Conservation (phyloP, 352 stramenopile species). For the Halophytophthora polymorphica region DNA sequence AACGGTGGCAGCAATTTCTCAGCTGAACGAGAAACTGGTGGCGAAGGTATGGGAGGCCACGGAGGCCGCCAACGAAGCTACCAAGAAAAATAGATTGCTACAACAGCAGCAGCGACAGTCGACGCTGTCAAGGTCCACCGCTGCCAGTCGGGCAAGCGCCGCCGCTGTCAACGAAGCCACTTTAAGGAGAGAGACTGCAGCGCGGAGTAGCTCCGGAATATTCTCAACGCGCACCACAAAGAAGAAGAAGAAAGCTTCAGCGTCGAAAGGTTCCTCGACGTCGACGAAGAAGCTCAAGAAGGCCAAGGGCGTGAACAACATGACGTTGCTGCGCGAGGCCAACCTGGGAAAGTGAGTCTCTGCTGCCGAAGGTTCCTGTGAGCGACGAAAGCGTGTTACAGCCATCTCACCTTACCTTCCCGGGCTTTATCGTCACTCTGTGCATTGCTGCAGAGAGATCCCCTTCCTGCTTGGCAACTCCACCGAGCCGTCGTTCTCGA, state of each 20-base stretch:
- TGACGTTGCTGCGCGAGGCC: conserved; percentile 55
- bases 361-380: not conserved
- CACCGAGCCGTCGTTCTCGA: conserved; percentile 55
- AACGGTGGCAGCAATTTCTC: conserved; percentile 58
- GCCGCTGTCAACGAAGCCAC: conserved; percentile 10
- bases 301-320: conserved; percentile 48
- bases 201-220: not conserved
- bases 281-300: conserved; percentile 35
- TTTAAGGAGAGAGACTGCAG: conserved; percentile 12
- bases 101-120: conserved; percentile 46
- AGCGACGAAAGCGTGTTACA: not conserved
- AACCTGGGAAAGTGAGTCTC: conserved; percentile 61
- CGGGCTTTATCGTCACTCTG: not conserved
- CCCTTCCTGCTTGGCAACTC: conserved; percentile 67
- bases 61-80: conserved; percentile 45
- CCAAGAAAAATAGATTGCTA: conserved; percentile 57
- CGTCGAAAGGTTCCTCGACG: conserved; percentile 7
- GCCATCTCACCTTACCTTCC: not conserved
- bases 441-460: conserved; percentile 35
- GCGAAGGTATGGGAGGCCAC: conserved; percentile 60
- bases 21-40: conserved; percentile 74
- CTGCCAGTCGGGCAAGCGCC: conserved; percentile 46
- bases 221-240: conserved; percentile 10
- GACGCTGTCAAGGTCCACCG: conserved; percentile 48
- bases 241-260: conserved; percentile 19